Conservation (phyloP, 306 rosid genomes). For the Cicer cuneatum region DNA sequence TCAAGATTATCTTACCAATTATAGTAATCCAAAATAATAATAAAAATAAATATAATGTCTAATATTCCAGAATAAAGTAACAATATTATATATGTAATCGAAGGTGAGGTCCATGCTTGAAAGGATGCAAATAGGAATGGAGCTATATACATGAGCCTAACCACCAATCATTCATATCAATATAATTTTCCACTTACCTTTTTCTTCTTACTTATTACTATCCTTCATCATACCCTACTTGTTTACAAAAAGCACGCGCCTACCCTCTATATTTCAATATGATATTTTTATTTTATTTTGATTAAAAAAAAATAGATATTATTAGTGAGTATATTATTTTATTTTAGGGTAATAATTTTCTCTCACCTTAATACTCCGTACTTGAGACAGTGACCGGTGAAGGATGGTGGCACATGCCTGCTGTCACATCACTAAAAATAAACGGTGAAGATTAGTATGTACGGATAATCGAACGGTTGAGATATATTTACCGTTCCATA, state of each 20-base stretch:
- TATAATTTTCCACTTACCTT: neutral
- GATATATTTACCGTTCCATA: conserved; percentile 46
- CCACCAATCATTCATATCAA: conserved; percentile 7
- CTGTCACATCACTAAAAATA: conserved; percentile 68
- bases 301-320: too few species aligned
- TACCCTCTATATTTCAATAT: neutral
- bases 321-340: neutral
- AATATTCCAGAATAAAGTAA: too few species aligned
- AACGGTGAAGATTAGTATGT: conserved; percentile 49
- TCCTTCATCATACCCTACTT: neutral
- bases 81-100: too few species aligned
- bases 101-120: conserved; percentile 12
- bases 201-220: conserved; percentile 2
- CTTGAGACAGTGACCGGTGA: conserved; percentile 85
- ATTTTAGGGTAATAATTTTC: conserved; percentile 36
- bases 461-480: conserved; percentile 59
- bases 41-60: too few species aligned
- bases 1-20: too few species aligned
- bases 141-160: neutral
- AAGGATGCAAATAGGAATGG: conserved; percentile 34
- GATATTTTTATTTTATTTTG: too few species aligned
- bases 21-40: too few species aligned
- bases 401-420: conserved; percentile 94
- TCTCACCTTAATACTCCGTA: conserved; percentile 60
- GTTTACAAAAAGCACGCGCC: neutral